These are phyloP conservation scores for Phialophora macrospora DNA, from an alignment of 2,329 filamentous ascomycete genomes.

Conservation along the genomic window DNA sequence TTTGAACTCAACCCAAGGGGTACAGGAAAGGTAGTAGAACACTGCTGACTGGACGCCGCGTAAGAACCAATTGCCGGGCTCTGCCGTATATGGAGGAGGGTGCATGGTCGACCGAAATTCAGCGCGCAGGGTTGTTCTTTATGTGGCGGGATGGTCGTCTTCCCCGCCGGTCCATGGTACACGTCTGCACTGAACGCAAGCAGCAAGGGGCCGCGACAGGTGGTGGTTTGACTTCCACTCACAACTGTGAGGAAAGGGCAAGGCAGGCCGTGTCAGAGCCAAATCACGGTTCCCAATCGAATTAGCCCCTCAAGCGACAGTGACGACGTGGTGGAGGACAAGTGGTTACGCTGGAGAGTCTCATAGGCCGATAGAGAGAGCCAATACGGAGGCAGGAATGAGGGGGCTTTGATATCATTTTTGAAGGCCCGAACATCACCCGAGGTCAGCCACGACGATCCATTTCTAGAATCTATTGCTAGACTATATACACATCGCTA, in stretches of 20 bases:
- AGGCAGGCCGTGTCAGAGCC: slow-evolving; percentile 9
- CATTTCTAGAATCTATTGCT: background rate
- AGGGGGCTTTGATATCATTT: background rate
- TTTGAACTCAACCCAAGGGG: slow-evolving; percentile 69
- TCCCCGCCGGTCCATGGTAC: slow-evolving; percentile 22
- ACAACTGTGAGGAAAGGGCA: slow-evolving; percentile 7
- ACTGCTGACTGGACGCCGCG: slow-evolving; percentile 56
- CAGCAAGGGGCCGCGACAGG: background rate
- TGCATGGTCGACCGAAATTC: slow-evolving; percentile 22
- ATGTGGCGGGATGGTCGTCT: slow-evolving; percentile 2
- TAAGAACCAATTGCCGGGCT: slow-evolving; percentile 49
- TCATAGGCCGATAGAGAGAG: slow-evolving; percentile 10
- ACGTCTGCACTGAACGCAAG: slow-evolving; percentile 11
- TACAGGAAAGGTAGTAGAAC: slow-evolving; percentile 57
- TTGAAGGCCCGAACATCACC: background rate
- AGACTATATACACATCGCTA: background rate
- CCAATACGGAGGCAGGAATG: slow-evolving; percentile 1
- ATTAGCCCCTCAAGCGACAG: slow-evolving; percentile 13
- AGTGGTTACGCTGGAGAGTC: slow-evolving; percentile 8
- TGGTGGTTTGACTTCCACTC: background rate
- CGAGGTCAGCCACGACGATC: background rate
- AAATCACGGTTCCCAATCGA: background rate
- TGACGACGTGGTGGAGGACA: slow-evolving; percentile 20
- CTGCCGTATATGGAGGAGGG: slow-evolving; percentile 20
- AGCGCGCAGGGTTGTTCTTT: slow-evolving; percentile 10